These are phyloP conservation scores for Phytophthora sp. DNA, from an alignment of 352 stramenopile genomes.

Conservation along the genomic window DNA sequence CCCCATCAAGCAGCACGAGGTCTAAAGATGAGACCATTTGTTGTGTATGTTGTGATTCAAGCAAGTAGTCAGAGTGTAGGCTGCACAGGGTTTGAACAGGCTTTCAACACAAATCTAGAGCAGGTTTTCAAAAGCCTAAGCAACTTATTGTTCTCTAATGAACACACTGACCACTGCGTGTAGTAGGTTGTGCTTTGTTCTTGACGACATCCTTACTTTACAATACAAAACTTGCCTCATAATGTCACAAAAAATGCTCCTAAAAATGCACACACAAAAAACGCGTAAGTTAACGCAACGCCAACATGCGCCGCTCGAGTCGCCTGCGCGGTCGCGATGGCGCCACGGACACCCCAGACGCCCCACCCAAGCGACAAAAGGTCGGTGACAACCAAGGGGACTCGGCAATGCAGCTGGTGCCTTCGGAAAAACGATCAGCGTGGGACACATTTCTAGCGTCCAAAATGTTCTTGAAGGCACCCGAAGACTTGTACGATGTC, in stretches of 20 bases:
- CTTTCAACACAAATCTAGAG: no score
- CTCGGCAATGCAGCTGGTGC: neutral
- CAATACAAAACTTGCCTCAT: no score
- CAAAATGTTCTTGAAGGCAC: slow-evolving; percentile 40
- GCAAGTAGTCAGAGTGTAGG: neutral
- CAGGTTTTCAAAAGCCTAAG: no score
- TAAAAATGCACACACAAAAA: no score
- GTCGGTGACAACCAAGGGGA: neutral
- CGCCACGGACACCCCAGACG: neutral
- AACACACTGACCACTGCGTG: no score
- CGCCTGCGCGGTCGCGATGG: slow-evolving; percentile 24
- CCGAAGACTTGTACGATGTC: slow-evolving; percentile 53
- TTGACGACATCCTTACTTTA: no score
- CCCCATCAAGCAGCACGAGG: slow-evolving; percentile 13
- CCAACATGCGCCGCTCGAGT: slow-evolving; percentile 39
- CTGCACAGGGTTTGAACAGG: no score
- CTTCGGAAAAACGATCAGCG: slow-evolving; percentile 6
- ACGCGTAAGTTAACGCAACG: neutral
- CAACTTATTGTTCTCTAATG: neutral
- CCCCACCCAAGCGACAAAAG: slow-evolving; percentile 23
- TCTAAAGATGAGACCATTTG: slow-evolving; percentile 5
- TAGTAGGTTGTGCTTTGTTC: no score
- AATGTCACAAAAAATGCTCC: slow-evolving; percentile 5
- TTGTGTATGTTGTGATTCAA: neutral
- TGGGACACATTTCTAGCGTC: slow-evolving; percentile 52